These are phyloP conservation scores for Boletus insuetus DNA, from an alignment of 768 basidiomycete species.

Conservation along the genomic window DNA sequence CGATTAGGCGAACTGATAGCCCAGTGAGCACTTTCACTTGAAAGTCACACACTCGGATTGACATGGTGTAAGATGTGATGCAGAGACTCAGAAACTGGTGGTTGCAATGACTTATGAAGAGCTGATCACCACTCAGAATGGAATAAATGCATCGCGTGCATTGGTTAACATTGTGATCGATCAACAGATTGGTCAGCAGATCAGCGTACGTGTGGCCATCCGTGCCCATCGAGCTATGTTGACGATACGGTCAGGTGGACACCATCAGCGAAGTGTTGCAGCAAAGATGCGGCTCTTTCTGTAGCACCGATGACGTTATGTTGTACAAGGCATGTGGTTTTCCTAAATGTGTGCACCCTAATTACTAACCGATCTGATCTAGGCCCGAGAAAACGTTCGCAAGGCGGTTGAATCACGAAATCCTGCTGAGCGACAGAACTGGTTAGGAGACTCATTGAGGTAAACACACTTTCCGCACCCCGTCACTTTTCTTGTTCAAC, in stretches of 20 bases:
- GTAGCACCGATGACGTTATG: conserved; percentile 97
- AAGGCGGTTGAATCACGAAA: conserved; percentile 83
- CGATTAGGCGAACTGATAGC: conserved; percentile 79
- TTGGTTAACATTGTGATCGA: conserved; percentile 96
- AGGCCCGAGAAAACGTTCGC: conserved; percentile 93
- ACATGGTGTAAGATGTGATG: conserved; percentile 56
- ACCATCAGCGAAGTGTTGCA: conserved; percentile 94
- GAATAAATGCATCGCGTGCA: conserved; percentile 83
- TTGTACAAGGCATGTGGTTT: conserved; percentile 74
- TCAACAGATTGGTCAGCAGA: conserved; percentile 96
- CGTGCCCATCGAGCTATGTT: neutral
- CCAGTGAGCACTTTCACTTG: conserved; percentile 49
- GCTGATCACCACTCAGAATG: conserved; percentile 79
- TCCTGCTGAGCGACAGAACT: conserved; percentile 69
- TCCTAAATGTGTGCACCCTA: neutral
- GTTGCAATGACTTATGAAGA: conserved; percentile 78
- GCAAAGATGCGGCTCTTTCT: conserved; percentile 94
- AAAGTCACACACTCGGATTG: conserved; percentile 1
- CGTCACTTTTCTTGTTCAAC: conserved; percentile 4
- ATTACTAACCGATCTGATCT: conserved; percentile 2
- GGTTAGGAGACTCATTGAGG: conserved; percentile 86
- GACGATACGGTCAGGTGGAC: conserved; percentile 65
- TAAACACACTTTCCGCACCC: conserved; percentile 31
- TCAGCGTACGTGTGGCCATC: conserved; percentile 59
- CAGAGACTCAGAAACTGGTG: conserved; percentile 67